Evolutionary conservation across 139 green algal genomes (phyloP).

Genomic region (Zygnema circumcarinatum): DNA sequence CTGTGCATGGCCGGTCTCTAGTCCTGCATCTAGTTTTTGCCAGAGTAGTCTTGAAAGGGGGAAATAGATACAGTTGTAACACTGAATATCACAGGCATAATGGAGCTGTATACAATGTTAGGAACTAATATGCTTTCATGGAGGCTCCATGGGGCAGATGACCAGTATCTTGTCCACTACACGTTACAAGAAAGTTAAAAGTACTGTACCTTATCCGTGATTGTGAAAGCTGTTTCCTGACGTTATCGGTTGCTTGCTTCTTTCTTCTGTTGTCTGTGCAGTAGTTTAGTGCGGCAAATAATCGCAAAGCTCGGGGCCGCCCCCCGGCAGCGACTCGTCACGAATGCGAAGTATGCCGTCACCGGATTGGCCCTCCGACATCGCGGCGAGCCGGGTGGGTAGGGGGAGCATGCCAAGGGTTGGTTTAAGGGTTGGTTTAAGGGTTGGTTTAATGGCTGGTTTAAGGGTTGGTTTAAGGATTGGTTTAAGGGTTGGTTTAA

Average conservation of each 20-base stretch:
- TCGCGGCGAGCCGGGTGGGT: neutral
- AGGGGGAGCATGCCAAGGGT: neutral
- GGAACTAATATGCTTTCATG: too few species aligned
- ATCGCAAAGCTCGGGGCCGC: conserved; percentile 10
- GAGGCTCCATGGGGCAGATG: too few species aligned
- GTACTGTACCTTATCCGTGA: too few species aligned
- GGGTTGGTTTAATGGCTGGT: neutral
- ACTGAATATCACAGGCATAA: too few species aligned
- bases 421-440: neutral
- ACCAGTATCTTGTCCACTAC: too few species aligned
- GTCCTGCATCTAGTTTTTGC: neutral
- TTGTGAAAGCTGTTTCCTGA: too few species aligned
- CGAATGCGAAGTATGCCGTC: conserved; percentile 47
- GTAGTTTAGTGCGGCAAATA: conserved; percentile 45
- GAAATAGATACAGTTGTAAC: neutral
- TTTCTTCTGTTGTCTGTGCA: conserved; percentile 13
- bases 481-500: too few species aligned
- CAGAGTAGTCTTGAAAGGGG: neutral
- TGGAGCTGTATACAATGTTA: too few species aligned
- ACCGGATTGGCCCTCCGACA: conserved; percentile 22
- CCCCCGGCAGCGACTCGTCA: conserved; percentile 20
- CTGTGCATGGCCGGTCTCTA: neutral
- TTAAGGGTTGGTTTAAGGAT: neutral
- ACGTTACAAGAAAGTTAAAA: too few species aligned
- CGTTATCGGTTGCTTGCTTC: too few species aligned